These are phyloP conservation scores for Spinellus fusiger DNA, from an alignment of 192 early-diverging fungal species.

Conservation along the genomic window DNA sequence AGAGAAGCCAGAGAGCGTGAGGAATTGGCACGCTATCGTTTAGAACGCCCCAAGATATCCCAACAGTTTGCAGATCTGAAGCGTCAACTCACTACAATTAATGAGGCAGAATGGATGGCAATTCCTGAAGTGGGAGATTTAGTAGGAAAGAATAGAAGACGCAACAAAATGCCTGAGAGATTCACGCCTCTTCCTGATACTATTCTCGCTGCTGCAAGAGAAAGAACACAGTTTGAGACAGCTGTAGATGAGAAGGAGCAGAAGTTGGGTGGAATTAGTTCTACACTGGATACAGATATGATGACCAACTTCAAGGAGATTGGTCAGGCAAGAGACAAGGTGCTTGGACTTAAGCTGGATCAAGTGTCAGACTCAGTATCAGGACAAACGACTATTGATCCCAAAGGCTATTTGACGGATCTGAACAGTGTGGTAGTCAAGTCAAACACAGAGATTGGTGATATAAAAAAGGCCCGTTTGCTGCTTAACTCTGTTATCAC, in stretches of 20 bases:
- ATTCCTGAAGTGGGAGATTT: slow-evolving; percentile 79
- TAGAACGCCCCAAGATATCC: slow-evolving; percentile 75
- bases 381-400: slow-evolving; percentile 87
- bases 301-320: slow-evolving; percentile 88
- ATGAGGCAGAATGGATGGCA: slow-evolving; percentile 83
- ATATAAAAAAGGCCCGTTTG: slow-evolving; percentile 86
- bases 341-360: slow-evolving; percentile 87
- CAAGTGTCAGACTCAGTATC: slow-evolving; percentile 83
- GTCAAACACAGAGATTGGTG: slow-evolving; percentile 75
- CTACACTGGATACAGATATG: slow-evolving; percentile 46
- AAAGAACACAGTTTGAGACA: slow-evolving; percentile 46
- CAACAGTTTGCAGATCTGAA: slow-evolving; percentile 90
- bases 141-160: slow-evolving; percentile 71
- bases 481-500: slow-evolving; percentile 86
- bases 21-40: slow-evolving; percentile 57
- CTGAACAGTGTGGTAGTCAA: slow-evolving; percentile 78
- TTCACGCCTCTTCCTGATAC: slow-evolving; percentile 62
- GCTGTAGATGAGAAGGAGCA: slow-evolving; percentile 60
- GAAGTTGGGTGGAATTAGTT: slow-evolving; percentile 55
- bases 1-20: slow-evolving; percentile 72
- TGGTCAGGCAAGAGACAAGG: slow-evolving; percentile 87
- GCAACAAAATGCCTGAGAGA: slow-evolving; percentile 48
- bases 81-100: slow-evolving; percentile 67
- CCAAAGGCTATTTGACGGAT: slow-evolving; percentile 94
- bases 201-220: slow-evolving; percentile 45